Evolutionary conservation across 2,329 filamentous ascomycete genomes (phyloP).

Genomic region (Aspergillus amoenus): DNA sequence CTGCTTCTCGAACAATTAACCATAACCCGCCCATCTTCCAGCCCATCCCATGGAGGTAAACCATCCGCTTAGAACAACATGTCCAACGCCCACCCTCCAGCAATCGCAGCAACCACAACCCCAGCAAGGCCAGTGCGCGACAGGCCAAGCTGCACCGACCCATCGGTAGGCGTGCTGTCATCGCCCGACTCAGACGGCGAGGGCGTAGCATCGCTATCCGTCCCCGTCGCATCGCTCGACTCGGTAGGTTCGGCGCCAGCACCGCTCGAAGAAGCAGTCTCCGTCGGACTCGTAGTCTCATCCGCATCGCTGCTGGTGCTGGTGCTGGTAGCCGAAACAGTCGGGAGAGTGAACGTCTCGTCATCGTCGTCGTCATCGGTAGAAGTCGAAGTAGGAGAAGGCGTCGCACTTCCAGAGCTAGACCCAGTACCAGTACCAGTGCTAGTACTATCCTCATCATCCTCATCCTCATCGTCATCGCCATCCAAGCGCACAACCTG

Average conservation of each 20-base stretch:
- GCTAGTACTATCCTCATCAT: background rate
- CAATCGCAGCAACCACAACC: background rate
- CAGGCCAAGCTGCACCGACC: background rate
- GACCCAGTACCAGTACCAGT: background rate
- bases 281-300: background rate
- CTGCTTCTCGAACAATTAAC: too few relatives aligned
- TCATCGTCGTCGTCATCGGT: background rate
- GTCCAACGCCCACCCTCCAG: background rate
- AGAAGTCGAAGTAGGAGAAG: background rate
- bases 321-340: background rate
- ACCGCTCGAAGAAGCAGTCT: too few relatives aligned
- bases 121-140: background rate
- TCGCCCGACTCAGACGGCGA: background rate
- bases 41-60: too few relatives aligned
- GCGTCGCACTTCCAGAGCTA: background rate
- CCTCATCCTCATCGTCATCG: too few relatives aligned
- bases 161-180: background rate
- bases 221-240: background rate
- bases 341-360: background rate
- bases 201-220: background rate
- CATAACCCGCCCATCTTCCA: too few relatives aligned
- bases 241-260: background rate
- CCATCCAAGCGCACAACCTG: conserved; percentile 4
- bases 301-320: background rate
- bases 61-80: background rate